These are phyloP conservation scores for Paecilomyces niveus DNA, from an alignment of 2,329 filamentous ascomycete genomes.

Conservation along the genomic window DNA sequence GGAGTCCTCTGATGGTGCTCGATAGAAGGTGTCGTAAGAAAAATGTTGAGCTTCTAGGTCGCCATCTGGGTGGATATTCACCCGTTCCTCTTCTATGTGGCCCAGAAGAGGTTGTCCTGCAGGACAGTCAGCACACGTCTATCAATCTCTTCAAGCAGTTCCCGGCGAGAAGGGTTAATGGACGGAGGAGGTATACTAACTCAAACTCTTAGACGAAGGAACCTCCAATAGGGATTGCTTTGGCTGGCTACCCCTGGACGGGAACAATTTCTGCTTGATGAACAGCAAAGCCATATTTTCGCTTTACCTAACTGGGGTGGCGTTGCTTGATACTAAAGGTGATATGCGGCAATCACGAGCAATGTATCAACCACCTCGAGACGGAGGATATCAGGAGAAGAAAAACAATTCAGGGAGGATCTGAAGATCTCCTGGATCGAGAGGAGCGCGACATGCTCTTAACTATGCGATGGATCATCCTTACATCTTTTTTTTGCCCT, in stretches of 20 bases:
- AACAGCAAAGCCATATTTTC: conserved; percentile 32
- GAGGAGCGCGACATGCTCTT: not conserved
- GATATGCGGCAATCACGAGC: not conserved
- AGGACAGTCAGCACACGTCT: conserved; percentile 4
- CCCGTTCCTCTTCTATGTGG: conserved; percentile 15
- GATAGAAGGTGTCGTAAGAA: conserved; percentile 27
- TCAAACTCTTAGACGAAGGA: conserved; percentile 5
- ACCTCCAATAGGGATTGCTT: conserved; percentile 7
- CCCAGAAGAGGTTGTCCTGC: conserved; percentile 27
- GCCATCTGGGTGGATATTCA: conserved; percentile 15
- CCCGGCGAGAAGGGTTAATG: not conserved
- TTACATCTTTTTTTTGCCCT: not conserved
- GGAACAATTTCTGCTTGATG: conserved; percentile 30
- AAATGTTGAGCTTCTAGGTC: conserved; percentile 27
- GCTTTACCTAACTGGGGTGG: not conserved
- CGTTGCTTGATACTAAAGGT: not conserved
- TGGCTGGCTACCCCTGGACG: conserved; percentile 12
- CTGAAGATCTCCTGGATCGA: not conserved
- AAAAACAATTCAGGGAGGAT: not conserved
- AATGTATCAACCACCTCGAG: not conserved
- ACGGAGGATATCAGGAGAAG: not conserved
- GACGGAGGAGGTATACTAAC: conserved; percentile 2
- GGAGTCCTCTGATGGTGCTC: conserved; percentile 10
- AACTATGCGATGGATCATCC: not conserved
- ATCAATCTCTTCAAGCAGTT: not conserved